phyloP scores from a whole-genome alignment of 164 flowering plant genomes.

The Stephania yunnanensis region DNA sequence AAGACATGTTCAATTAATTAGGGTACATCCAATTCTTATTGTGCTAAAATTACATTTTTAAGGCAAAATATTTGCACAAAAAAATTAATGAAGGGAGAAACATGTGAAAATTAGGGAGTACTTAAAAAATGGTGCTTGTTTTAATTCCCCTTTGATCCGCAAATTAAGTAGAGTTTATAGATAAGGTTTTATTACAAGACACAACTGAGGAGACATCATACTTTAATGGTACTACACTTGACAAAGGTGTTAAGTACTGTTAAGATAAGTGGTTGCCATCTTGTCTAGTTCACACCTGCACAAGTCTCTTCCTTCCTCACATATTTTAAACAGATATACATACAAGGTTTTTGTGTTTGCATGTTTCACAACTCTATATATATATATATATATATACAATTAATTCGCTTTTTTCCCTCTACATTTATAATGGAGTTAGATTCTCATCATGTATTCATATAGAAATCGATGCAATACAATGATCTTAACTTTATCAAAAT shows the following conservation, averaged over 20 bases:
- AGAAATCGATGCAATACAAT: neutral
- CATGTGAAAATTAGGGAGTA: neutral
- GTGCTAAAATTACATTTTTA: neutral
- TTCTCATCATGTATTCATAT: neutral
- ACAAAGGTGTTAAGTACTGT: neutral
- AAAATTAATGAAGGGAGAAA: neutral
- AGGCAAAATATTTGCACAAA: neutral
- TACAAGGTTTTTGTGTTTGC: neutral
- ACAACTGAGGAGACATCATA: neutral
- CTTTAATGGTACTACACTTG: neutral
- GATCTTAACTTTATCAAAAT: too few species aligned
- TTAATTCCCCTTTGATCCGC: neutral
- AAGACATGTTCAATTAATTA: too few species aligned
- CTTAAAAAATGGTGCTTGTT: neutral
- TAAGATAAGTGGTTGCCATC: neutral
- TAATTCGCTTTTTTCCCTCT: too few species aligned
- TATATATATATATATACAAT: too few species aligned
- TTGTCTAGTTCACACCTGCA: neutral
- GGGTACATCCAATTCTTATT: neutral
- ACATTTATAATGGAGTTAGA: neutral
- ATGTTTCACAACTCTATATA: neutral
- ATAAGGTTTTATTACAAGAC: neutral
- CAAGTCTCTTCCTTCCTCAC: constrained; percentile 6
- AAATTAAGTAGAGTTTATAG: neutral
- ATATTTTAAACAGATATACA: neutral